phyloP scores from a whole-genome alignment of 805 yeast genomes.

The Saccharomycopsis oosterbeekiorum region DNA sequence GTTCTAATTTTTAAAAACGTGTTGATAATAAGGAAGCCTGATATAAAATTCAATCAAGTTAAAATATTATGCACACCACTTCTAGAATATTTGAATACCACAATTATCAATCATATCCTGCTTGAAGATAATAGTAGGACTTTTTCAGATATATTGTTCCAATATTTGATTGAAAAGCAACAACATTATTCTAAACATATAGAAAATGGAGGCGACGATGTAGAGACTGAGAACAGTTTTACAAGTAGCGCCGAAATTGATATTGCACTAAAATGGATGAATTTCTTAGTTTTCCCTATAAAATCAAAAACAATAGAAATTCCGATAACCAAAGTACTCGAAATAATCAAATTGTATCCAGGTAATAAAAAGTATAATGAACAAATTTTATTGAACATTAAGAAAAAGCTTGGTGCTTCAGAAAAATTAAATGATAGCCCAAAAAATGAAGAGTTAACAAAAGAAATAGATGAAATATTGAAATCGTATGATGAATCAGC shows the following conservation, averaged over 20 bases:
- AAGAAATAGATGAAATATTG: not conserved
- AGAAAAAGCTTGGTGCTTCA: not conserved
- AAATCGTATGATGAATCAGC: not conserved
- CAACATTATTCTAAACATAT: not conserved
- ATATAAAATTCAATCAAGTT: constrained; percentile 9
- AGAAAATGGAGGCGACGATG: not conserved
- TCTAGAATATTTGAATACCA: constrained; percentile 2
- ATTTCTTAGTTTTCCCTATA: not conserved
- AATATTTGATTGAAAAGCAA: constrained; percentile 1
- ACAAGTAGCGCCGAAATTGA: not conserved
- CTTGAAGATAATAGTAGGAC: not conserved
- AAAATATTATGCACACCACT: constrained; percentile 12
- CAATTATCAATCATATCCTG: not conserved
- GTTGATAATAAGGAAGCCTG: constrained; percentile 21
- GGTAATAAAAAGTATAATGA: not conserved
- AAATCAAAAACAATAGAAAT: not conserved
- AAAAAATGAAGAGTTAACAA: not conserved
- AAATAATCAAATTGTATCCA: not conserved
- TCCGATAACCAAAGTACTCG: not conserved
- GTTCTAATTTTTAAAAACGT: constrained; percentile 27
- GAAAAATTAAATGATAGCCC: not conserved
- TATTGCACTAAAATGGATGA: not conserved
- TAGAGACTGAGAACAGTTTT: not conserved
- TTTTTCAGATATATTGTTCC: not conserved
- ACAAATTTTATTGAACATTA: not conserved